phyloP scores from a whole-genome alignment of 257 asterid species.

The Hygrophila difformis region DNA sequence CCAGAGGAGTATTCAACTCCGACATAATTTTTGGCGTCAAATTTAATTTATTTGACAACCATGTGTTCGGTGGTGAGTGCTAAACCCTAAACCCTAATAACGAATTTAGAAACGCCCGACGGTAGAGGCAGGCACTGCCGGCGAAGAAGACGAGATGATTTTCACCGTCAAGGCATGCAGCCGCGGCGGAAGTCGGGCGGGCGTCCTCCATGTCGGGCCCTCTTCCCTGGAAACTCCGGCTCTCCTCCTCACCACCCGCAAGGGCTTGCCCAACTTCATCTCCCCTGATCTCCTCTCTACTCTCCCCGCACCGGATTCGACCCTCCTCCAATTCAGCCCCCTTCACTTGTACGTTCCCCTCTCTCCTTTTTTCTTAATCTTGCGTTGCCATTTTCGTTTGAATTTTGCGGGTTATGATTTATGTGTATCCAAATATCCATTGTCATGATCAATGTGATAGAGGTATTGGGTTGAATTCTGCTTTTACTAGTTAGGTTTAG shows the following conservation, averaged over 20 bases:
- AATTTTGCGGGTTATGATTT: too few species aligned
- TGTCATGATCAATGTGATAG: too few species aligned
- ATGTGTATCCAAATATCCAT: too few species aligned
- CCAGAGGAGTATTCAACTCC: too few species aligned
- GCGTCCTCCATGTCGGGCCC: conserved; percentile 51
- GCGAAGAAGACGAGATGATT: conserved; percentile 32
- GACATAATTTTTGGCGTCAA: too few species aligned
- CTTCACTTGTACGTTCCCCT: conserved; percentile 52
- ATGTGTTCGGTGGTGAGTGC: too few species aligned
- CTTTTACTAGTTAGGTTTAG: neutral
- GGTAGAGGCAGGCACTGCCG: too few species aligned
- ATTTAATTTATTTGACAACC: too few species aligned
- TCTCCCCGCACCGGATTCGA: conserved; percentile 70
- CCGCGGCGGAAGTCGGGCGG: conserved; percentile 71
- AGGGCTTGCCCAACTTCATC: conserved; percentile 79
- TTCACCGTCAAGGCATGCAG: conserved; percentile 57
- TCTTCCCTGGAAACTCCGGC: conserved; percentile 66
- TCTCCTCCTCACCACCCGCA: conserved; percentile 71
- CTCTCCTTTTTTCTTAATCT: neutral
- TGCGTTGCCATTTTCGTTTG: too few species aligned
- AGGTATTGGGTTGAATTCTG: too few species aligned
- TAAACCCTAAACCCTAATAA: too few species aligned
- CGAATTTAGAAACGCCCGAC: too few species aligned
- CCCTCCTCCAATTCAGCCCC: conserved; percentile 76
- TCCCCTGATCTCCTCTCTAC: conserved; percentile 82